Conservation (phyloP, 331 rosid genomes). For the Prunus yedoensis region DNA sequence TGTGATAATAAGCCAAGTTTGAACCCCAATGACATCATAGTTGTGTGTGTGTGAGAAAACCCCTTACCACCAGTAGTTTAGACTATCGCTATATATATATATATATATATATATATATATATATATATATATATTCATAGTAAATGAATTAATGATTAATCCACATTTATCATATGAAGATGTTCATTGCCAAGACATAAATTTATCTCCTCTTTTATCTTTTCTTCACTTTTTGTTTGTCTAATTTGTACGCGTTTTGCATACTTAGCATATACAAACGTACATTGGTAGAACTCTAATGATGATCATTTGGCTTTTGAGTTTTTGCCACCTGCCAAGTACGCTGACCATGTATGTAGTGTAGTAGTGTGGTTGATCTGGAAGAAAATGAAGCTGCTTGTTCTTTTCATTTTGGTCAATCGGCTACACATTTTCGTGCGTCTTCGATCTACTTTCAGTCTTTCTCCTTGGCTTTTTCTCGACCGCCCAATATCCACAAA, state of each 20-base stretch:
- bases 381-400: background rate
- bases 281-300: background rate
- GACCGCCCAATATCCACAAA: background rate
- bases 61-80: fast-evolving
- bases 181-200: background rate
- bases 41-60: too few species aligned
- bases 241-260: background rate
- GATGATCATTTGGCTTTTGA: background rate
- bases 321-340: background rate
- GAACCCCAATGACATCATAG: too few species aligned
- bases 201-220: background rate
- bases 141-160: too few species aligned
- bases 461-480: background rate
- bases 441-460: background rate
- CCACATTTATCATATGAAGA: too few species aligned
- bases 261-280: background rate
- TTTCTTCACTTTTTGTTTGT: background rate
- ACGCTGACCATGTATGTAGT: background rate
- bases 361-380: background rate
- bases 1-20: too few species aligned
- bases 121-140: too few species aligned
- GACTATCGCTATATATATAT: too few species aligned
- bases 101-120: too few species aligned
- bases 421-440: background rate
- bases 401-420: background rate